phyloP scores from a whole-genome alignment of 805 yeast species.

The Barnettozyma vustinii region DNA sequence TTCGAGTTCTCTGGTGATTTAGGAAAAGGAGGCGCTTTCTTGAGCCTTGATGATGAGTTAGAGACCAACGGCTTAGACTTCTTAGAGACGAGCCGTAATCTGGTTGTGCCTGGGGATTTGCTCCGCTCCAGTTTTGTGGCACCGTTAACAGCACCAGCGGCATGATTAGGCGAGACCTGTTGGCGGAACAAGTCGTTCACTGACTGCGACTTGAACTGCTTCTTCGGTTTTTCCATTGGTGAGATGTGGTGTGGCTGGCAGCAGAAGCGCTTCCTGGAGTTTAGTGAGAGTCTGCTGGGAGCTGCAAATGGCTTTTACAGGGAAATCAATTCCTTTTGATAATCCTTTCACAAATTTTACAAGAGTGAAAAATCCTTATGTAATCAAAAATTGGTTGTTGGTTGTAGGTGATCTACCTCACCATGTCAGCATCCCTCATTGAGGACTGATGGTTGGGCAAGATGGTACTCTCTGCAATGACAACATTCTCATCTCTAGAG shows the following conservation, averaged over 20 bases:
- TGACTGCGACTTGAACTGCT: slow-evolving; percentile 26
- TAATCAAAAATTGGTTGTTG: not conserved
- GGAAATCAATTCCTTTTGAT: not conserved
- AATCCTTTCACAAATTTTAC: not conserved
- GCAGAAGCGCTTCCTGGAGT: not conserved
- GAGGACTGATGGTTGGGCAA: slow-evolving; percentile 83
- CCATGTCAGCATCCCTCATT: slow-evolving; percentile 9
- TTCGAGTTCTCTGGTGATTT: not conserved
- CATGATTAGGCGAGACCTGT: slow-evolving; percentile 9
- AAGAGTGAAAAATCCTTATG: not conserved
- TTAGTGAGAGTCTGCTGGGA: not conserved
- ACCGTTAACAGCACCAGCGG: not conserved
- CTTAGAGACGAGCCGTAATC: slow-evolving; percentile 19
- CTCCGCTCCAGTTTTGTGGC: slow-evolving; percentile 8
- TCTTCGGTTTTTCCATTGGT: slow-evolving; percentile 18
- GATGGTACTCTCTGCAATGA: slow-evolving; percentile 65
- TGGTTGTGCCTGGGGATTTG: slow-evolving; percentile 17
- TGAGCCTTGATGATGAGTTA: slow-evolving; percentile 4
- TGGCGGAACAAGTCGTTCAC: slow-evolving; percentile 25
- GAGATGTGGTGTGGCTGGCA: not conserved
- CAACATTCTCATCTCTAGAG: slow-evolving; percentile 49
- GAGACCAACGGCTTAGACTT: slow-evolving; percentile 8
- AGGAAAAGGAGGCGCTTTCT: not conserved
- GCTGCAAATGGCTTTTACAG: not conserved
- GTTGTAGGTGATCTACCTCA: not conserved